Evolutionary conservation across 768 basidiomycete genomes (phyloP).

Genomic region (Lactifluus hygrophoroides): DNA sequence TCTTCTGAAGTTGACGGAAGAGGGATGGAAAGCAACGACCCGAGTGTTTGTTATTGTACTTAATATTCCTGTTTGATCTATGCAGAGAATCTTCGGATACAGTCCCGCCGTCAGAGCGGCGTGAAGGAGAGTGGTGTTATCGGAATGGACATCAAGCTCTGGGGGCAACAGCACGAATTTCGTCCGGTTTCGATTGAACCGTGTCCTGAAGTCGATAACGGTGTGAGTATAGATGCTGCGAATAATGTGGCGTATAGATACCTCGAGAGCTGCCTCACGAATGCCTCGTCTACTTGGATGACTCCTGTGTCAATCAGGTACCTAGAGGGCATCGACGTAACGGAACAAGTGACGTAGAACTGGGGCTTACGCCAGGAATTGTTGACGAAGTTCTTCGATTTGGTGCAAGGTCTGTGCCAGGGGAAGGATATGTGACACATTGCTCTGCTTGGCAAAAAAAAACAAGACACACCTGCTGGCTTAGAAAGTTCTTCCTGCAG

Average conservation of each 20-base stretch:
- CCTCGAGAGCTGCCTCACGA: constrained; percentile 69
- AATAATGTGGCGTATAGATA: constrained; percentile 19
- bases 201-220: constrained; percentile 39
- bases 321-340: constrained; percentile 29
- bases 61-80: constrained; percentile 60
- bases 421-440: background rate
- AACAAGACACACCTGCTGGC: constrained; percentile 53
- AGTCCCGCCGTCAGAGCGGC: constrained; percentile 80
- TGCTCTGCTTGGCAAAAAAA: too few relatives aligned
- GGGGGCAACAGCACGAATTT: constrained; percentile 71
- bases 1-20: constrained; percentile 79
- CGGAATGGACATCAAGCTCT: constrained; percentile 61
- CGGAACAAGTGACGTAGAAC: background rate
- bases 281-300: constrained; percentile 54
- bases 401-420: constrained; percentile 91
- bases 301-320: constrained; percentile 88
- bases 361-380: constrained; percentile 31
- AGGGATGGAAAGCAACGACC: constrained; percentile 73
- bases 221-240: background rate
- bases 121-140: constrained; percentile 57
- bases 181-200: constrained; percentile 64
- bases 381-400: constrained; percentile 93
- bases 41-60: constrained; percentile 80
- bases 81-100: constrained; percentile 79
- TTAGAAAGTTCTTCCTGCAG: constrained; percentile 72